phyloP scores from a whole-genome alignment of 2,329 filamentous ascomycete species.

The Zasmidium cellare region DNA sequence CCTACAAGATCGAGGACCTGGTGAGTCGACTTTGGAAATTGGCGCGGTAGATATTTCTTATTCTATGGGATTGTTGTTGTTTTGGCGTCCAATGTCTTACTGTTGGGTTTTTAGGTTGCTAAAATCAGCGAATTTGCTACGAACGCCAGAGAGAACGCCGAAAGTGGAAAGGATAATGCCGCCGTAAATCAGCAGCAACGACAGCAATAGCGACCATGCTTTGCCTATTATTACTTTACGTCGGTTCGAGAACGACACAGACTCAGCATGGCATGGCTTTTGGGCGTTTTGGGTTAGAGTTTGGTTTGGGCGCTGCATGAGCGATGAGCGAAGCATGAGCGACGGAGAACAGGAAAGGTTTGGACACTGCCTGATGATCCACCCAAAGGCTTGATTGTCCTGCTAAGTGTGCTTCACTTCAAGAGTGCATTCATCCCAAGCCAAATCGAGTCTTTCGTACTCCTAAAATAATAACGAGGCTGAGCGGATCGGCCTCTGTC shows the following conservation, averaged over 20 bases:
- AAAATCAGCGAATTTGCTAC: neutral
- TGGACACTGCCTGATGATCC: constrained; percentile 2
- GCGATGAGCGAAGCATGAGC: neutral
- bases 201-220: too few relatives aligned
- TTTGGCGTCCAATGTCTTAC: neutral
- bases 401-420: neutral
- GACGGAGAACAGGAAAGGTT: neutral
- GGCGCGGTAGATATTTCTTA: neutral
- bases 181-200: too few relatives aligned
- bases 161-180: neutral
- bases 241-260: too few relatives aligned
- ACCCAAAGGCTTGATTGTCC: neutral
- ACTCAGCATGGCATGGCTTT: neutral
- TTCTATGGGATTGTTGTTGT: neutral
- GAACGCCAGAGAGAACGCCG: neutral
- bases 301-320: neutral
- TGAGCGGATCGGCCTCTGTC: too few relatives aligned
- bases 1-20: constrained; percentile 36
- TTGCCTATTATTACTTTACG: too few relatives aligned
- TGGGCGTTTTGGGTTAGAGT: neutral
- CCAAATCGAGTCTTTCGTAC: neutral
- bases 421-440: neutral
- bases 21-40: constrained; percentile 18
- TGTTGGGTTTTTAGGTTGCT: neutral
- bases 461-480: too few relatives aligned